Conservation (phyloP, 345 rosid genomes). For the Viola odorata region DNA sequence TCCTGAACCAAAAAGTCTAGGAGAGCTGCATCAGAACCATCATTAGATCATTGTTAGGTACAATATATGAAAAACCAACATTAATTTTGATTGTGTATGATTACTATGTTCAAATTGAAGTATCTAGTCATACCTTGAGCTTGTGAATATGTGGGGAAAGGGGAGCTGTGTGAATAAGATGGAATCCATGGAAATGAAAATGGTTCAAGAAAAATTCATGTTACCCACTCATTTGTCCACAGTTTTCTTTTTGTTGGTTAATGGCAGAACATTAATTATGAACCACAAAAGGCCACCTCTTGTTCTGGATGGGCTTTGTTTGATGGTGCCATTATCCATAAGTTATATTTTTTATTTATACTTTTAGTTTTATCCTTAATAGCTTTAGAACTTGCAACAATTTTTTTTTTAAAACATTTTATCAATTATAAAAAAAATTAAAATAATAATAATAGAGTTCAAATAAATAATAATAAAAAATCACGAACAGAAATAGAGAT, state of each 20-base stretch:
- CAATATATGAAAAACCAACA: neutral
- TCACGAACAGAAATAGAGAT: no score
- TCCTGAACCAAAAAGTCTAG: slow-evolving; percentile 21
- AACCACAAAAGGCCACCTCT: slow-evolving; percentile 27
- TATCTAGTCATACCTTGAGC: slow-evolving; percentile 23
- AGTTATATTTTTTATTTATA: no score
- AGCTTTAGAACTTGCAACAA: no score
- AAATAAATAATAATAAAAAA: no score
- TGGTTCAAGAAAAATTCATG: neutral
- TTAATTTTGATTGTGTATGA: neutral
- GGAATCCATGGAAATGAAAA: slow-evolving; percentile 38
- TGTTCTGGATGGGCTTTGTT: slow-evolving; percentile 19
- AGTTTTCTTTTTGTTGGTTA: neutral
- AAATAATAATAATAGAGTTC: no score
- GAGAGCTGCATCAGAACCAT: slow-evolving; percentile 32
- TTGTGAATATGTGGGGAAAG: slow-evolving; percentile 26
- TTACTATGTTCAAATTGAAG: neutral
- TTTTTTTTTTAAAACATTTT: no score
- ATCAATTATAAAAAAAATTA: no score
- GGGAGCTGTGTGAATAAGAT: slow-evolving; percentile 18
- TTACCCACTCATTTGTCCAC: neutral
- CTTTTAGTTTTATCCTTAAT: no score
- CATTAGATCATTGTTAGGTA: neutral
- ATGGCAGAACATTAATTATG: neutral
- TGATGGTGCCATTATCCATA: neutral